These are phyloP conservation scores for Zygoascus biomembranicola DNA, from an alignment of 805 yeast genomes.

Conservation along the genomic window DNA sequence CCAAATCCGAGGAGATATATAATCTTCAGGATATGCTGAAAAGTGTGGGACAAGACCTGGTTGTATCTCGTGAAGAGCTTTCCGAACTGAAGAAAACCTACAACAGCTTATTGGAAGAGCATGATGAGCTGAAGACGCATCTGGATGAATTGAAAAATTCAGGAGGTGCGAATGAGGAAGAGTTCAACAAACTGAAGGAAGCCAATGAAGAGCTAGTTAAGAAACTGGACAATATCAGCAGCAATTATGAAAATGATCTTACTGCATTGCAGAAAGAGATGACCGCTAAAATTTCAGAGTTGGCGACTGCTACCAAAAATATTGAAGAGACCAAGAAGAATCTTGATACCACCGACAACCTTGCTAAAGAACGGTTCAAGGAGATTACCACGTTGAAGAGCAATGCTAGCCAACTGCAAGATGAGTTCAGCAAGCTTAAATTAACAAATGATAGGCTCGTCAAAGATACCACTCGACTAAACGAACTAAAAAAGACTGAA, in stretches of 20 bases:
- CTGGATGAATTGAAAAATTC: neutral
- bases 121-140: neutral
- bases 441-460: neutral
- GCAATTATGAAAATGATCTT: neutral
- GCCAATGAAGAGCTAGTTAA: neutral
- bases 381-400: constrained; percentile 23
- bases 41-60: constrained; percentile 50
- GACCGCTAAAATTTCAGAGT: neutral
- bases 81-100: constrained; percentile 5
- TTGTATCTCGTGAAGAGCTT: constrained; percentile 3
- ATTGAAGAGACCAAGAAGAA: neutral
- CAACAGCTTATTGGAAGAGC: neutral
- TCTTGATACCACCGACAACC: constrained; percentile 27
- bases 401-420: neutral
- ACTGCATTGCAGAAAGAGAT: neutral
- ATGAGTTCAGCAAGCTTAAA: neutral
- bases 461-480: neutral
- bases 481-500: constrained; percentile 3
- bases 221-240: neutral
- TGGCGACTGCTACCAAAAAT: neutral
- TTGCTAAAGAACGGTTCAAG: constrained; percentile 36
- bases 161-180: neutral
- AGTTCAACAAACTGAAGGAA: neutral
- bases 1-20: constrained; percentile 50
- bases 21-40: constrained; percentile 66